Base-by-base conservation (phyloP, 2,329 filamentous ascomycete species). In the Diaporthe humulicola region DNA sequence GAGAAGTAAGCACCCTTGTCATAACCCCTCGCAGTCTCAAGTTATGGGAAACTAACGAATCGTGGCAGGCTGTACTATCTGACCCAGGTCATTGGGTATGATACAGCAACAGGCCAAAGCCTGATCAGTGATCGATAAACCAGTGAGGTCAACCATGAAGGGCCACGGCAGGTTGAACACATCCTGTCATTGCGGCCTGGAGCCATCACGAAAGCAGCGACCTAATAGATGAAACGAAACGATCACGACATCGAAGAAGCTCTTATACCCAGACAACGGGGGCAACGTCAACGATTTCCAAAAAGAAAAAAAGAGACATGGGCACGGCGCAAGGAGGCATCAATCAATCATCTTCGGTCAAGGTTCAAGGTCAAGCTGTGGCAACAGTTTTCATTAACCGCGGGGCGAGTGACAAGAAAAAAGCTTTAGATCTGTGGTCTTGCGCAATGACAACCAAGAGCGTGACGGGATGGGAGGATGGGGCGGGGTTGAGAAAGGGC, bases 1-100 rank as follows among this genome's bases (percentile, higher is more conserved):
- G 94, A 95, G 79, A 96, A 94, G 95, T 98, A 85, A 90, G 93
- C 89, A 64, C 70, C 56, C 57, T 25, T 19, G 25, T 38, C n/a
- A 6, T 1, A 6, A 6, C 4, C 22, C 36, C 15, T 8, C n/a
- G 2, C 9, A 25, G 14, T 38, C 2, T 40, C 14, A 25, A 7
- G 45, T 61, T 69, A 28, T 50, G 69, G n/a, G 30, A 40, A 45
- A 73, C 80, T 83, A 77, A 83, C 79, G 70, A 4, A 72, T 70
- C 40, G 15, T 48, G 5, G 22, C 73, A 91, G 89, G 77, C 81
- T 90, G 69, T 81, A 84, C 67, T 91, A 90, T 78, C 82, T 91
- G 38, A 88, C 84, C 42, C 82, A 85, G 48, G 82, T 87, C 14
- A 88, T 90, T 76, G 89, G 89, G 45, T 91, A 89, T 78, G 89